Evolutionary conservation across 2,329 filamentous ascomycete species (phyloP).

Genomic region (Pseudogymnoascus sp.): DNA sequence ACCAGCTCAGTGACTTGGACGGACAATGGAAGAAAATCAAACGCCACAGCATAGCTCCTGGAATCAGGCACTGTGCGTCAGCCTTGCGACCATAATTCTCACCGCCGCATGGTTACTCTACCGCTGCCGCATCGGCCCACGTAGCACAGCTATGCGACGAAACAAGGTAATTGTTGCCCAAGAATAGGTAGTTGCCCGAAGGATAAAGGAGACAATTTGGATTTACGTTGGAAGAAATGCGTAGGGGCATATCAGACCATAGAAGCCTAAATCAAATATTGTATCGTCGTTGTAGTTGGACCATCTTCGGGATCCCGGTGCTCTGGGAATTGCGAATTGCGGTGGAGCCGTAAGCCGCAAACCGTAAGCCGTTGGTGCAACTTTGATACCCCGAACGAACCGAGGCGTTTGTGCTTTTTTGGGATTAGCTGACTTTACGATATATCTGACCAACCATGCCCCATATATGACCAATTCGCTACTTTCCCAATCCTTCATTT

Average conservation of each 20-base stretch:
- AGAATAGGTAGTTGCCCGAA: background rate
- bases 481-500: background rate
- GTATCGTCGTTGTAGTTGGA: background rate
- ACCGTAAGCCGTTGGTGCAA: background rate
- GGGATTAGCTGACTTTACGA: background rate
- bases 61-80: background rate
- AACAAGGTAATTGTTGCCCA: background rate
- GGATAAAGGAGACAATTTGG: background rate
- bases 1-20: background rate
- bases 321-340: background rate
- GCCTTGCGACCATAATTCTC: background rate
- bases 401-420: background rate
- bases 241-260: background rate
- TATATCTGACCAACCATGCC: conserved; percentile 1
- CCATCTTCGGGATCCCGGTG: background rate
- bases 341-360: background rate
- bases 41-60: background rate
- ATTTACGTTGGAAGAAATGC: background rate
- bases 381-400: background rate
- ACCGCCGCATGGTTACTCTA: background rate
- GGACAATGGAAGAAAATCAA: background rate
- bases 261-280: background rate
- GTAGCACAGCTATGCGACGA: background rate
- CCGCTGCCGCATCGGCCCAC: background rate
- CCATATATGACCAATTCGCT: conserved; percentile 5